Conservation (phyloP, 2,329 filamentous ascomycete species). For the Chrysoporthe cubensis region DNA sequence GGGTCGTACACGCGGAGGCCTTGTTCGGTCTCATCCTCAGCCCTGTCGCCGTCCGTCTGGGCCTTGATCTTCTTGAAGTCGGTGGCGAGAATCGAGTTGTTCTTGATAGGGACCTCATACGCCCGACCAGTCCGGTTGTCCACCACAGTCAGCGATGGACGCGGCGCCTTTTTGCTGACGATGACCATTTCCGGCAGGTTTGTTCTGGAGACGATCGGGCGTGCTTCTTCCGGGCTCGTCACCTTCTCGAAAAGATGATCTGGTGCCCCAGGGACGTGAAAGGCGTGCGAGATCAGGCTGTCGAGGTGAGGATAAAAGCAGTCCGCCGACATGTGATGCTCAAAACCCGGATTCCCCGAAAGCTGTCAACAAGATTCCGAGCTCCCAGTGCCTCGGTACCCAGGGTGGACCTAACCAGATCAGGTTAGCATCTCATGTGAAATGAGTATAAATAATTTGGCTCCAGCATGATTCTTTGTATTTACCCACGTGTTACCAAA, state of each 20-base stretch:
- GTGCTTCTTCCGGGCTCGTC: background rate
- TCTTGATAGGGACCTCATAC: constrained; percentile 53
- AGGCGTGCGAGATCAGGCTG: background rate
- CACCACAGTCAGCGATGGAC: constrained; percentile 46
- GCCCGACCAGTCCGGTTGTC: constrained; percentile 54
- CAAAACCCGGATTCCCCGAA: background rate
- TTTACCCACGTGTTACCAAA: no score
- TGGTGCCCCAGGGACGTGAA: background rate
- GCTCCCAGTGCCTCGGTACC: constrained; percentile 2
- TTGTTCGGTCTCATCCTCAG: constrained; percentile 52
- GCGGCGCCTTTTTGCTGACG: constrained; percentile 34
- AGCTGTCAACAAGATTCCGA: constrained; percentile 3
- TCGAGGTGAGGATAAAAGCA: background rate
- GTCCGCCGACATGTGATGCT: background rate
- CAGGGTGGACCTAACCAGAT: background rate
- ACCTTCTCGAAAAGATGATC: background rate
- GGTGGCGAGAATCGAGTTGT: constrained; percentile 54
- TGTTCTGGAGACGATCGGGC: background rate
- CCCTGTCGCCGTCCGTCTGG: constrained; percentile 35
- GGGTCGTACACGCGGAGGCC: constrained; percentile 55
- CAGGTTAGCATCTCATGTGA: background rate
- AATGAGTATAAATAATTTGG: constrained; percentile 6
- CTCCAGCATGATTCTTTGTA: no score
- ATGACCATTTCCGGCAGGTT: constrained; percentile 32
- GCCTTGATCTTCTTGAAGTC: constrained; percentile 57